Base-by-base conservation (phyloP, 225 moss, liverwort and hornwort genomes). In the Polytrichum formosum region DNA sequence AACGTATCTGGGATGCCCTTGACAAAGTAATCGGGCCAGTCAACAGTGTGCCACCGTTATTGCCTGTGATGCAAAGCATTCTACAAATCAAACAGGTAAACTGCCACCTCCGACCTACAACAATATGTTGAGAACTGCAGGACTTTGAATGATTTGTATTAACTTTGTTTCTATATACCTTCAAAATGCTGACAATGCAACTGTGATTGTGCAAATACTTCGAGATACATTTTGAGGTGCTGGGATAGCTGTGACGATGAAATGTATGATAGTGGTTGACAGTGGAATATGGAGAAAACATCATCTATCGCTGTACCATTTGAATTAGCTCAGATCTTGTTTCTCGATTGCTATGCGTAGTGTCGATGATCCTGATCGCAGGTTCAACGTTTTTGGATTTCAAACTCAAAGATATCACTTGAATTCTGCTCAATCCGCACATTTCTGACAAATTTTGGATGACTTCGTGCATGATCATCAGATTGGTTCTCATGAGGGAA, bases 81-180 rank as follows among this genome's bases (percentile, higher is more conserved):
- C 53, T 67, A 27, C 20, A 54, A 8, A 54, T 67, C 7, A 23
- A 53, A 27, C 67, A 54, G 67, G 67, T 67, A 63, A 63, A 28
- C 62, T 10, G 2, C 1, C 62, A 27, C 26, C 62, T 62, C 27
- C 13, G 21, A 63, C 22, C 46, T 46, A 46, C 46, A 46, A 63
- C 17, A 16, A 63, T 28, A 9, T 58, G 58, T 23, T 58, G 21
- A 22, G 9, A 20, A 20, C 4, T 58, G 58, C 21, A 58, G 58
- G 23, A 58, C 0, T 5, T 58, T 7, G 20, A 20, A 20, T 20
- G 21, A 58, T 6, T 20, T 20, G 6, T 21, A 20, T 58, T 9
- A 20, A 18, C 5, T n/a, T 21, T 58, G 6, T 20, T 20, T 4
- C 58, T 22, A 20, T 58, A 20, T 58, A 3, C 58, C 58, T 58